These are phyloP conservation scores for Diaporthe sp. DNA, from an alignment of 2,329 filamentous ascomycete genomes.

Conservation along the genomic window DNA sequence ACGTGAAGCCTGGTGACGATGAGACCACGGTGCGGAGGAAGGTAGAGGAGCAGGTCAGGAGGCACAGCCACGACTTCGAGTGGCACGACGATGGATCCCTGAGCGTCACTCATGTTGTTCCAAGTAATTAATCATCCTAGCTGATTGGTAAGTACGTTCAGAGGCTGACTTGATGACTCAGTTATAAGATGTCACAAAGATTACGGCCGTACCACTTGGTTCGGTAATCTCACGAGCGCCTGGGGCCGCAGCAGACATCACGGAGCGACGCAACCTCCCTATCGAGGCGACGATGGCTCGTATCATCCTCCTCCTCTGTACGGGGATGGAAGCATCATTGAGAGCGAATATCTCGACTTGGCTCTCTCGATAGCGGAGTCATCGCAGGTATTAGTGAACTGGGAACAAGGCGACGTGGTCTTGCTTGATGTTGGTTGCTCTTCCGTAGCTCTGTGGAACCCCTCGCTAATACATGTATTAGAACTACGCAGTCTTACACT, in stretches of 20 bases:
- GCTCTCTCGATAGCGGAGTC: conserved; percentile 42
- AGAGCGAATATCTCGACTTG: conserved; percentile 43
- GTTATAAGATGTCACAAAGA: conserved; percentile 44
- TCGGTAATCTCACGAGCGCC: conserved; percentile 48
- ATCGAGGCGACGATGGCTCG: conserved; percentile 45
- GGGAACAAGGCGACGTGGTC: conserved; percentile 45
- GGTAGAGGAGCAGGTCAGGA: conserved; percentile 45
- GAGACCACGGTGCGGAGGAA: conserved; percentile 39
- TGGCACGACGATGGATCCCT: conserved; percentile 49
- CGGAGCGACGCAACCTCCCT: conserved; percentile 45
- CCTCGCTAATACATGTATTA: conserved; percentile 18
- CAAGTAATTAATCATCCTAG: conserved; percentile 38
- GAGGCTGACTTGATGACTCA: not conserved
- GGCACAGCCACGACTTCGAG: conserved; percentile 46
- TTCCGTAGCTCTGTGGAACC: not conserved
- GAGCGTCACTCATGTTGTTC: conserved; percentile 46
- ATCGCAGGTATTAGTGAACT: conserved; percentile 41
- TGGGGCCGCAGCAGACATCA: conserved; percentile 47
- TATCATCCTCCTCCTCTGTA: conserved; percentile 47
- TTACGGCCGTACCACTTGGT: conserved; percentile 43
- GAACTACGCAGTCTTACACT: conserved; percentile 49
- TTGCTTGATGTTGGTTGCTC: conserved; percentile 43
- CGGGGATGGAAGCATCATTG: conserved; percentile 44
- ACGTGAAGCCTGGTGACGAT: conserved; percentile 41
- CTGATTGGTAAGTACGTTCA: not conserved